Percentiles rank a stretch among this genome's conserved stretches.
These are phyloP conservation scores for Ambrosia trifida DNA, from an alignment of 129 eudicot species.

Conservation along the genomic window DNA sequence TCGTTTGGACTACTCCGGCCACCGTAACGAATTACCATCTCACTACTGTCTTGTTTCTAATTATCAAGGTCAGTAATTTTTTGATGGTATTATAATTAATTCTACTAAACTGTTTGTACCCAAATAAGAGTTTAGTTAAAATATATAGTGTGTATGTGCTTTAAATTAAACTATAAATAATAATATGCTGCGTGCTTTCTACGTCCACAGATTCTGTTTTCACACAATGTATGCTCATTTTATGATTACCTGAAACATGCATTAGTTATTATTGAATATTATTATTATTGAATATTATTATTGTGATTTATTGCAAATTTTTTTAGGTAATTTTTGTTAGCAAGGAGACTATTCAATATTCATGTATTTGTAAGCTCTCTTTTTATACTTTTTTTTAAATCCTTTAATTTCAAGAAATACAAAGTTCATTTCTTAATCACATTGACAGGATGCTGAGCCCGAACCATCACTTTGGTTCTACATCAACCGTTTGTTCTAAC, in stretches of 20 bases:
- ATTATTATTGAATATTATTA: slow-evolving; percentile 4
- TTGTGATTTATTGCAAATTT: slow-evolving; percentile 24
- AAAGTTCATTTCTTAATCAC: neutral
- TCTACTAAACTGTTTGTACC: too few relatives aligned
- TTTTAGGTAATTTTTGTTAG: neutral
- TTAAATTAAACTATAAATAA: too few relatives aligned
- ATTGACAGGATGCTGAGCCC: slow-evolving; percentile 41
- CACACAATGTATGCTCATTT: slow-evolving; percentile 7
- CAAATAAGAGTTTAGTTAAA: too few relatives aligned
- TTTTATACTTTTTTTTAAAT: neutral
- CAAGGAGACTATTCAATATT: slow-evolving; percentile 21
- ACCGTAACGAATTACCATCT: too few relatives aligned
- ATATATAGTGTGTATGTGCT: too few relatives aligned
- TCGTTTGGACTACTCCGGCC: too few relatives aligned
- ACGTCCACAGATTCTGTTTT: slow-evolving; percentile 1
- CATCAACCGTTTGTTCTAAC: slow-evolving; percentile 27
- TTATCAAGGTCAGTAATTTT: too few relatives aligned
- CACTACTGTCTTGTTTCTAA: too few relatives aligned
- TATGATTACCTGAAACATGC: neutral
- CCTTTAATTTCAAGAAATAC: neutral
- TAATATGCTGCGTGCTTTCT: too few relatives aligned
- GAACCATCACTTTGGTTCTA: slow-evolving; percentile 25
- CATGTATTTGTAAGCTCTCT: slow-evolving; percentile 35
- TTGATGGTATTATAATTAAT: too few relatives aligned
- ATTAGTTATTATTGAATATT: neutral